These are phyloP conservation scores for Luffa aegyptiaca DNA, from an alignment of 306 rosid genomes.

Conservation along the genomic window DNA sequence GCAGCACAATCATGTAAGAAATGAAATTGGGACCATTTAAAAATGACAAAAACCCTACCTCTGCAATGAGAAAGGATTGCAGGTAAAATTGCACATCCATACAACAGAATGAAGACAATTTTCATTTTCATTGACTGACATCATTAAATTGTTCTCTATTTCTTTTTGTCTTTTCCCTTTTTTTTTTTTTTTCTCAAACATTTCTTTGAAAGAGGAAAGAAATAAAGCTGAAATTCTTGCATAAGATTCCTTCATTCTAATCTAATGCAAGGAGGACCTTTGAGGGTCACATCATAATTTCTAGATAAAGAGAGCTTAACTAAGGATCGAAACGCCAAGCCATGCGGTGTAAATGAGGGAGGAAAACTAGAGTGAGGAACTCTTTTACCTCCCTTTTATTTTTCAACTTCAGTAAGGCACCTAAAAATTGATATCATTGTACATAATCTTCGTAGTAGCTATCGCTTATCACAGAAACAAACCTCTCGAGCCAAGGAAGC, in stretches of 20 bases:
- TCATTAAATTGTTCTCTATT: neutral
- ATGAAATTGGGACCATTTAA: neutral
- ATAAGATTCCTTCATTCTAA: conserved; percentile 2
- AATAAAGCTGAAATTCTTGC: conserved; percentile 1
- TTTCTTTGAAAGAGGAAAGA: neutral
- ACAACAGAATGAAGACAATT: neutral
- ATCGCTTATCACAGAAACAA: conserved; percentile 89
- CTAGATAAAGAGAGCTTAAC: conserved; percentile 2
- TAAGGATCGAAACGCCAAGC: neutral
- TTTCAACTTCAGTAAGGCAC: conserved; percentile 16
- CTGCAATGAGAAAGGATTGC: neutral
- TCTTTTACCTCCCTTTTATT: conserved; percentile 25
- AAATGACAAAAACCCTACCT: neutral
- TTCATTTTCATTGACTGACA: conserved; percentile 4
- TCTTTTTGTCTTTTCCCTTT: neutral
- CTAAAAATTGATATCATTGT: conserved; percentile 30
- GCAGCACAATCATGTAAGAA: neutral
- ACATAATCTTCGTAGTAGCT: conserved; percentile 74
- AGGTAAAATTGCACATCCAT: neutral
- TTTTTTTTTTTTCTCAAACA: neutral
- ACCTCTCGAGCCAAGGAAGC: conserved; percentile 96
- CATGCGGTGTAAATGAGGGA: conserved; percentile 11
- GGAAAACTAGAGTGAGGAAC: conserved; percentile 34
- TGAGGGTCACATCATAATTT: neutral
- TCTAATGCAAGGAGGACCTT: conserved; percentile 5